Evolutionary conservation across 2,329 filamentous ascomycete species (phyloP).

Genomic region (Penicillium sp.): DNA sequence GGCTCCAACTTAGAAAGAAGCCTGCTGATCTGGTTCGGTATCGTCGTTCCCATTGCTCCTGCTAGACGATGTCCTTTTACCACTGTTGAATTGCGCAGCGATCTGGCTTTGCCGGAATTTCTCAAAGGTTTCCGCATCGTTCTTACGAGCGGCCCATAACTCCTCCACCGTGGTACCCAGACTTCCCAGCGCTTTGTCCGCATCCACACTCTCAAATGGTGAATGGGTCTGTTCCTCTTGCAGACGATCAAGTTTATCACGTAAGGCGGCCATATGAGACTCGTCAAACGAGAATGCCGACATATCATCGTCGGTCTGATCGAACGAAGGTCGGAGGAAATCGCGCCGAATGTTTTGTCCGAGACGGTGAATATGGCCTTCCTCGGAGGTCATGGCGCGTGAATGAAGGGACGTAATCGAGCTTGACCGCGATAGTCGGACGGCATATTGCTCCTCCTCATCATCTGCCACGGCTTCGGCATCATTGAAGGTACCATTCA

Average conservation of each 20-base stretch:
- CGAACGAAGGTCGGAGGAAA: constrained; percentile 44
- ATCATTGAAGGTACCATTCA: too few species aligned
- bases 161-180: constrained; percentile 41
- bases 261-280: constrained; percentile 40
- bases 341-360: constrained; percentile 59
- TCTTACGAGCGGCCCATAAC: constrained; percentile 34
- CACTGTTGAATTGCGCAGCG: constrained; percentile 40
- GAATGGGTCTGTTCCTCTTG: constrained; percentile 37
- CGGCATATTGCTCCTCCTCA: constrained; percentile 37
- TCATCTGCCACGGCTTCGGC: too few species aligned
- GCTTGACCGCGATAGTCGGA: constrained; percentile 50
- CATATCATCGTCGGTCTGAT: constrained; percentile 24
- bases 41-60: too few species aligned
- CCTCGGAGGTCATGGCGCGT: constrained; percentile 56
- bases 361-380: constrained; percentile 61
- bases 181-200: constrained; percentile 36
- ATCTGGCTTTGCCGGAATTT: constrained; percentile 41
- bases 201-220: constrained; percentile 32
- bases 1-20: background rate
- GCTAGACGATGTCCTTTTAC: too few species aligned
- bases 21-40: too few species aligned
- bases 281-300: too few species aligned
- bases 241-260: constrained; percentile 37
- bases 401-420: constrained; percentile 61
- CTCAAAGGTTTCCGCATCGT: constrained; percentile 41